These are phyloP conservation scores for Linum tenue DNA, from an alignment of 345 rosid species.

Conservation along the genomic window DNA sequence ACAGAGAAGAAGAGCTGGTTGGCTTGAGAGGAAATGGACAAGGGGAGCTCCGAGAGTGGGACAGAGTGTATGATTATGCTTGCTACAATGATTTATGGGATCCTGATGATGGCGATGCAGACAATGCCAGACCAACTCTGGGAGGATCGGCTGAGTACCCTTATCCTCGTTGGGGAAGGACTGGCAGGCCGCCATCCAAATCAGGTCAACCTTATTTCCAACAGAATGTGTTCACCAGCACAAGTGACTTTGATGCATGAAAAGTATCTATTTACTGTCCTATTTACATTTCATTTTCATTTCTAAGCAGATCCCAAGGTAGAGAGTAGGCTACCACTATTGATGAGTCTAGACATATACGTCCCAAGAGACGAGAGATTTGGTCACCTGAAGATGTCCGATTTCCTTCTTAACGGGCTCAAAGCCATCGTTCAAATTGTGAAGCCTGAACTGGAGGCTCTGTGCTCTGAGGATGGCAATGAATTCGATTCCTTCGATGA, in stretches of 20 bases:
- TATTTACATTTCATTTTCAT: background rate
- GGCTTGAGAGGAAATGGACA: constrained; percentile 33
- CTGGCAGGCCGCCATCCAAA: constrained; percentile 28
- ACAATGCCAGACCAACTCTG: constrained; percentile 32
- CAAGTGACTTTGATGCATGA: no score
- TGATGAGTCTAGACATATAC: constrained; percentile 23
- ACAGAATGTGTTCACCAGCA: no score
- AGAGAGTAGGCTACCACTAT: constrained; percentile 27
- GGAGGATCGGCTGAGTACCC: constrained; percentile 24
- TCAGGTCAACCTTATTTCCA: constrained; percentile 16
- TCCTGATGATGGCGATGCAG: constrained; percentile 24
- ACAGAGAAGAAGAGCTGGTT: constrained; percentile 32
- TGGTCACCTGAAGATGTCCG: constrained; percentile 36
- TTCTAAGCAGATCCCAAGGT: constrained; percentile 25
- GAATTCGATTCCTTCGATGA: constrained; percentile 39
- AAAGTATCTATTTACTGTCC: no score
- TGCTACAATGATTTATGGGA: constrained; percentile 37
- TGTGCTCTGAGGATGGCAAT: constrained; percentile 22
- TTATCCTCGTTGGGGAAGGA: constrained; percentile 44
- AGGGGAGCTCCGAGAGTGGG: constrained; percentile 34
- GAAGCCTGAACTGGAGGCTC: constrained; percentile 27
- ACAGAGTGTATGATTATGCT: constrained; percentile 40
- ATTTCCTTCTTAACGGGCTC: constrained; percentile 30
- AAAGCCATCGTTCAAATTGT: constrained; percentile 28
- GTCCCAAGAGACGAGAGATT: constrained; percentile 37